Base-by-base conservation (phyloP, 208 protist species). In the Trypanosoma cruzi region DNA sequence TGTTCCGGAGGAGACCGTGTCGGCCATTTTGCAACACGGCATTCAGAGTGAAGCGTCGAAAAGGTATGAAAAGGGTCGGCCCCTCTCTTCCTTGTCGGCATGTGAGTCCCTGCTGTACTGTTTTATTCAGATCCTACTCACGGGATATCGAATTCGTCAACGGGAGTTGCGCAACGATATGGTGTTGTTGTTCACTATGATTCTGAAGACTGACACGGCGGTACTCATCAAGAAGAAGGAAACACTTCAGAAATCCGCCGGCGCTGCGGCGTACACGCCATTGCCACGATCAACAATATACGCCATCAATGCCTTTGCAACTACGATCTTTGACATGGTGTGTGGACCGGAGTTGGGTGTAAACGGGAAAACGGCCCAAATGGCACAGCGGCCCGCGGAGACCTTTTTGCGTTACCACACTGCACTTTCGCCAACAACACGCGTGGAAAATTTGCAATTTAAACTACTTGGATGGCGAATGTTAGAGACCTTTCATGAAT, bases 381-480 rank as follows among this genome's bases (percentile, higher is more conserved):
- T 62, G 26, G 46, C 14, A n/a, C 53, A 40, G 48, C n/a, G 42
- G 36, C n/a, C 52, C 31, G 52, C 69, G 42, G 75, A 77, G 48
- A 68, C 79, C 31, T 64, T 82, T 57, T 11, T 80, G 48, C 84
- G 86, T 46, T 86, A 82, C 58, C 78, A 85, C 64, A 82, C 80
- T 53, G 79, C 89, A 22, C 67, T 82, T 34, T 89, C 76, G 13
- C 85, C 88, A 16, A 86, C 84, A 31, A 71, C 80, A 59, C 71
- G 85, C 8, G 49, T 65, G 28, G 79, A 84, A 40, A 78, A 82
- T 69, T 50, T 85, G 59, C 74, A 92, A 59, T 89, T 95, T 68
- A 95, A 95, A 60, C 74, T 86, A 10, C 79, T 90, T 59, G 81
- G 80, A 18, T 95, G 86, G 89, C 76, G 90, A 66, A 58, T 90